Conservation (phyloP, 2,329 filamentous ascomycete genomes). For the Colletotrichum horii region DNA sequence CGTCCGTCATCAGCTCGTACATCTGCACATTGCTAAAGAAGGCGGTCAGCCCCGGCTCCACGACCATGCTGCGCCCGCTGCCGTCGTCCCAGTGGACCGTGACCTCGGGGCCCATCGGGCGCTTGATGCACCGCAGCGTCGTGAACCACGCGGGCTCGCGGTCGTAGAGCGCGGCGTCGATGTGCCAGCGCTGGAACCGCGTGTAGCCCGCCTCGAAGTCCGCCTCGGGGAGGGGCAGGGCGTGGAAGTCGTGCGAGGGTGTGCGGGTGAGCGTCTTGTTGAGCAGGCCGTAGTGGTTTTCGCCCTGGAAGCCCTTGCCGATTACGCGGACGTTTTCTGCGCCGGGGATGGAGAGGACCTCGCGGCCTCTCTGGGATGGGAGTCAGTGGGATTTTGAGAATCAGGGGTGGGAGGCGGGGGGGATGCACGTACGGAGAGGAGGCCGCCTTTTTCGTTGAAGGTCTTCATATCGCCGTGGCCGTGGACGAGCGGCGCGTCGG, state of each 20-base stretch:
- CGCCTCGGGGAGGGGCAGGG: constrained; percentile 31
- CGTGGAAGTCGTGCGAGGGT: constrained; percentile 42
- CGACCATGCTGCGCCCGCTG: not conserved
- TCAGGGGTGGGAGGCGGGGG: rapidly evolving
- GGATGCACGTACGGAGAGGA: constrained; percentile 36
- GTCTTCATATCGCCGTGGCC: constrained; percentile 45
- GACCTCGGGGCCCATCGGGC: constrained; percentile 38
- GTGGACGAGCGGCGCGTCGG: constrained; percentile 42
- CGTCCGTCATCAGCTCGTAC: not conserved
- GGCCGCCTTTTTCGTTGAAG: constrained; percentile 43
- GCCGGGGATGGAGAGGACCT: constrained; percentile 42
- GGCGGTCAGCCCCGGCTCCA: not conserved
- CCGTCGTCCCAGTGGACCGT: constrained; percentile 23
- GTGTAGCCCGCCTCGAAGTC: constrained; percentile 45
- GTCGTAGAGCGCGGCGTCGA: constrained; percentile 50
- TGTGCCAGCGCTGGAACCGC: constrained; percentile 53
- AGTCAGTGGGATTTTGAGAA: not conserved
- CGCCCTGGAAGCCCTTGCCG: constrained; percentile 49
- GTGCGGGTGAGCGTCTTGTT: constrained; percentile 34
- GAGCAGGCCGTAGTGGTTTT: constrained; percentile 48
- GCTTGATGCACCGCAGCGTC: constrained; percentile 42
- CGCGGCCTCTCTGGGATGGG: constrained; percentile 19
- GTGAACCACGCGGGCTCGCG: constrained; percentile 47
- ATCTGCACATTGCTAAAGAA: not conserved
- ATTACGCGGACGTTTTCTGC: constrained; percentile 49